Percentiles rank a stretch among this genome's conserved stretches.
phyloP scores from a whole-genome alignment of 768 basidiomycete genomes.

The Cystofilobasidium bisporidii region DNA sequence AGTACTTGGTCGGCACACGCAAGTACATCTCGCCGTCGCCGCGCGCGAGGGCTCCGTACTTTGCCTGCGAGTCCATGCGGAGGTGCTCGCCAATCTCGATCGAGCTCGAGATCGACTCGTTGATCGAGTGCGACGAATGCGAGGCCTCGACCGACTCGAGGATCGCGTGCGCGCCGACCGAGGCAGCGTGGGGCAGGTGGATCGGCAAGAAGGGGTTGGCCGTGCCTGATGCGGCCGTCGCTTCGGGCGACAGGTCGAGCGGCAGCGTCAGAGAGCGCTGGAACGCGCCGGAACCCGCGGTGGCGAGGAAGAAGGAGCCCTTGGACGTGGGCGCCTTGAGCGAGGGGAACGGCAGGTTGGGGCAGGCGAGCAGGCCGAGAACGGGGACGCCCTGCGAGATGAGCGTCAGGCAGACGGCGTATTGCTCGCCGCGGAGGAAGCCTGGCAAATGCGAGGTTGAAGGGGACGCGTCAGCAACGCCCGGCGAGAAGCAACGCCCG shows the following conservation, averaged over 20 bases:
- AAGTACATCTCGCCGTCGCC: slow-evolving; percentile 71
- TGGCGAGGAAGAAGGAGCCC: slow-evolving; percentile 27
- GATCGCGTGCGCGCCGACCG: slow-evolving; percentile 46
- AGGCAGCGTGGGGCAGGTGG: slow-evolving; percentile 47
- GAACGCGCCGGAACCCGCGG: slow-evolving; percentile 16
- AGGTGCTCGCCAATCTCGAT: slow-evolving; percentile 44
- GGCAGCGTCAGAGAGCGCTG: slow-evolving; percentile 11
- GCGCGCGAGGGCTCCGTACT: slow-evolving; percentile 75
- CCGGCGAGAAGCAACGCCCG: no score
- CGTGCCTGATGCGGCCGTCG: slow-evolving; percentile 36
- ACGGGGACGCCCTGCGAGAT: slow-evolving; percentile 68
- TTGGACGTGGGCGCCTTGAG: slow-evolving; percentile 18
- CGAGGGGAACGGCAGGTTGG: slow-evolving; percentile 58
- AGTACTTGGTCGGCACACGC: slow-evolving; percentile 41
- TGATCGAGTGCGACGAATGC: slow-evolving; percentile 83
- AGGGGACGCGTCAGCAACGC: neutral
- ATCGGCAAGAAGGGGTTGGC: slow-evolving; percentile 41
- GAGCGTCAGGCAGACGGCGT: slow-evolving; percentile 80
- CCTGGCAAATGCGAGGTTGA: slow-evolving; percentile 48
- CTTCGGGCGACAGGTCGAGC: neutral
- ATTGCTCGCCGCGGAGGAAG: slow-evolving; percentile 84
- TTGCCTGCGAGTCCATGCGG: slow-evolving; percentile 94
- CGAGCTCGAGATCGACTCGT: slow-evolving; percentile 54
- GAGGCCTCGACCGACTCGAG: slow-evolving; percentile 88
- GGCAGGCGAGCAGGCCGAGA: slow-evolving; percentile 82